Evolutionary conservation across 768 basidiomycete genomes (phyloP).

Genomic region (Auricularia cornea): DNA sequence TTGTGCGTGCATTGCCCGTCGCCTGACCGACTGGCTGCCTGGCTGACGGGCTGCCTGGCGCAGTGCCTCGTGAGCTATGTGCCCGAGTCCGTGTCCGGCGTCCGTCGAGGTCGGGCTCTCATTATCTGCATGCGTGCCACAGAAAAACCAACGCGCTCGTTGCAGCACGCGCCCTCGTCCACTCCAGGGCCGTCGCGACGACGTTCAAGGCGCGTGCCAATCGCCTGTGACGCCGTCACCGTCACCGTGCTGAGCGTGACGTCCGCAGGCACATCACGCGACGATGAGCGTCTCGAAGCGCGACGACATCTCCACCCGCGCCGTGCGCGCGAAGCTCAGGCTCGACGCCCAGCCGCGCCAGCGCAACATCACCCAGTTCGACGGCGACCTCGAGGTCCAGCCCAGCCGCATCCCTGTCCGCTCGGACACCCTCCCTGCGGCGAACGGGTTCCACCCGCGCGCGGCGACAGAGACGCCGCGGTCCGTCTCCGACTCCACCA

Average conservation of each 20-base stretch:
- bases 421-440: not conserved
- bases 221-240: not conserved
- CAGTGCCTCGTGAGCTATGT: slow-evolving; percentile 5
- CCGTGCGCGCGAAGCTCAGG: slow-evolving; percentile 4
- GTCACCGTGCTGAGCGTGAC: not conserved
- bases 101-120: slow-evolving; percentile 3
- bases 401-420: not conserved
- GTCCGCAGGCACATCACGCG: slow-evolving; percentile 1
- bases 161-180: slow-evolving; percentile 6
- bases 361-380: not conserved
- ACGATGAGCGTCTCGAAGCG: slow-evolving; percentile 1
- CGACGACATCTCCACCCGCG: not conserved
- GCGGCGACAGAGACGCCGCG: not conserved
- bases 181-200: slow-evolving; percentile 3
- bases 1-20: not conserved
- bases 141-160: slow-evolving; percentile 1
- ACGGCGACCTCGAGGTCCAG: not conserved
- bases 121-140: not conserved
- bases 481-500: not conserved
- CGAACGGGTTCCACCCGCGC: not conserved
- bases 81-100: slow-evolving; percentile 1
- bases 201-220: not conserved
- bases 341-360: slow-evolving; percentile 1
- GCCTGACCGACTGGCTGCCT: not conserved
- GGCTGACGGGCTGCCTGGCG: not conserved